Base-by-base conservation (phyloP, 495 filamentous ascomycete species). In the Aspergillus mulundensis region DNA sequence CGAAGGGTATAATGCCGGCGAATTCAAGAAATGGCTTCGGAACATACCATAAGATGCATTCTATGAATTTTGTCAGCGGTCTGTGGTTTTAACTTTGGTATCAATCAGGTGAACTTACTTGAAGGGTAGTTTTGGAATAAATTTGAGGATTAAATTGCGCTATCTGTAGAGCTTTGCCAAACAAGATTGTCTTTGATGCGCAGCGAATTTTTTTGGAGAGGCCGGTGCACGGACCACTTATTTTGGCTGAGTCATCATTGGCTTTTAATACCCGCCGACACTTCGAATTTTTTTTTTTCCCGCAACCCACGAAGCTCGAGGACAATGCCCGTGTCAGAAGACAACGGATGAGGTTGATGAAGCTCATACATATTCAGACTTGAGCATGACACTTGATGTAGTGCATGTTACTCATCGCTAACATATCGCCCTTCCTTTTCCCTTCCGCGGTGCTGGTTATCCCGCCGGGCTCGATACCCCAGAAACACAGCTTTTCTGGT, bases 31-130 rank as follows among this genome's bases (percentile, higher is more conserved):
- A n/a, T 2, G 47, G 10, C 3, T 3, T 28, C 8, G 42, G 45
- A 46, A 54, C 59, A 36, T 61, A 61, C 59, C 59, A 81, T 81
- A 66, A 81, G 77, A 81, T 81, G 78, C 78, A 81, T 81, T 48
- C 69, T 79, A 71, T 66, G 43, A 60, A 41, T 24, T 3, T 34
- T 44, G 23, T 50, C 32, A 50, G 47, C 11, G 1, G 3, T 18
- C 14, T 38, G 30, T 20, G 46, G 23, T 7, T 30, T 15, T 18
- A 6, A 16, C 1, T 15, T 23, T 5, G n/a, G 5, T n/a, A 16
- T 5, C n/a, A 2, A 19, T 6, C 12, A 25, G 4, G 32, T 5
- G 7, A 20, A 68, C 70, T 69, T 50, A 75, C 70, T 71, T 75
- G 67, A 60, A 51, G 53, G 15, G 4, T 40, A 21, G 40, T 24